A percentile compares a stretch with the other conserved stretches of the same genome.
These are phyloP conservation scores for Zizania latifolia DNA, from an alignment of 176 grass and related monocot genomes.

Conservation along the genomic window DNA sequence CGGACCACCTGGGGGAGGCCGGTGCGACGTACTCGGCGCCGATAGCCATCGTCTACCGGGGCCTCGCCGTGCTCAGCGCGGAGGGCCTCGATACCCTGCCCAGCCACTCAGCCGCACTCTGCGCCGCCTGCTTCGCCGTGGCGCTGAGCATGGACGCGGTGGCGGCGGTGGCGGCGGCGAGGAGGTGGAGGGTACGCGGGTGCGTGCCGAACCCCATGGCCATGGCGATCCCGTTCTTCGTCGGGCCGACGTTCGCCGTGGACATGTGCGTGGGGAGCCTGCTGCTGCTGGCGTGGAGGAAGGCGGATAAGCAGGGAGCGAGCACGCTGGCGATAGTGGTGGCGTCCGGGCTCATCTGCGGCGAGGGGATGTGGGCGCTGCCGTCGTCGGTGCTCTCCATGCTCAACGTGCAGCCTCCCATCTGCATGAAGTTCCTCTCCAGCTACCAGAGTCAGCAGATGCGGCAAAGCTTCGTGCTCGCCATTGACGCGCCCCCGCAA, in stretches of 20 bases:
- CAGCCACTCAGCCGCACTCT: slow-evolving; percentile 17
- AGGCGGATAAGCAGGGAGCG: background rate
- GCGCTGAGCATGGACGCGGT: background rate
- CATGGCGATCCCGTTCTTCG: slow-evolving; percentile 40
- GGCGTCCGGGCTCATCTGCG: slow-evolving; percentile 39
- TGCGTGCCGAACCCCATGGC: slow-evolving; percentile 39
- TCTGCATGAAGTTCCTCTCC: slow-evolving; percentile 45
- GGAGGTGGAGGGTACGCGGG: background rate
- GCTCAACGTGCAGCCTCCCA: slow-evolving; percentile 24
- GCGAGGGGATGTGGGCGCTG: slow-evolving; percentile 36
- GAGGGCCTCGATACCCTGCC: slow-evolving; percentile 29
- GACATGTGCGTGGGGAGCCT: slow-evolving; percentile 39
- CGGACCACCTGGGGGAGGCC: slow-evolving; percentile 2
- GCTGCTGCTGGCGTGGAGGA: slow-evolving; percentile 29
- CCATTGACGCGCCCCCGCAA: background rate
- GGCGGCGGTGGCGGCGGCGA: background rate
- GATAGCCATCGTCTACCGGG: slow-evolving; percentile 40
- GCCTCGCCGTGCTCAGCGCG: slow-evolving; percentile 19
- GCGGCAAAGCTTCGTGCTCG: background rate
- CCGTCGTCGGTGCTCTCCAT: slow-evolving; percentile 21
- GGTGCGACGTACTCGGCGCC: slow-evolving; percentile 26
- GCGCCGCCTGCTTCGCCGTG: background rate
- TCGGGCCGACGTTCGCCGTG: slow-evolving; percentile 25
- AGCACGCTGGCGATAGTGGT: background rate
- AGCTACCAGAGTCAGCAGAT: slow-evolving; percentile 3